Evolutionary conservation across 495 filamentous ascomycete genomes (phyloP), one percentile per base, ranked within the genome.

Genomic region (Talaromyces liani): DNA sequence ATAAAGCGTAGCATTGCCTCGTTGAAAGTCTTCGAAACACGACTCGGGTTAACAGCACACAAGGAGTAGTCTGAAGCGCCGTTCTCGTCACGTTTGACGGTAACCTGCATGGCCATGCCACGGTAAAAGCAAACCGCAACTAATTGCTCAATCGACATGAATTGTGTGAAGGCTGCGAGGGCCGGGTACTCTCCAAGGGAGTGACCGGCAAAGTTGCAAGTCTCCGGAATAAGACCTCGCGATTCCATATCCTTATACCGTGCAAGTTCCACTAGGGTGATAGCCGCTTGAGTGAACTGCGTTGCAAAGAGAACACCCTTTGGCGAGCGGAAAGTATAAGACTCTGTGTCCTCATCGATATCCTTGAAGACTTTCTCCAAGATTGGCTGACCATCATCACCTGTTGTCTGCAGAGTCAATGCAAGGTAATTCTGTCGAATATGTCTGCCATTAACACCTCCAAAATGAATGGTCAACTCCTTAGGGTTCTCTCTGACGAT

Each of bases 111-210:
- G 18, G 67, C 64, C 22, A 79, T 58, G 10, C 78, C 78, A 16
- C 78, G 73, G 56, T 78, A 79, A 62, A 80, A 80, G 6, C 71
- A 69, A n/a, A 79, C 22, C 53, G 67, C 60, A 0, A 72, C 58
- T 14, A 78, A 65, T 1, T 62, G 57, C 10, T 71, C 69, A 4
- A 74, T 56, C 0, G 72, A 69, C 22, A 77, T 65, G 22, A 73
- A 64, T 8, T 65, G 57, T 5, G 68, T 67, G 12, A 77, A 60
- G 0, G 73, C 67, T 4, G 68, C 66, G 8, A 80, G 65, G 2
- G 74, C 75, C 0, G 67, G 68, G 51, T 74, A 80, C 57, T 80
- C 77, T 2, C 77, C 77, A 1, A 80, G 68, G 0, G 77, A 80
- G 47, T 80, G 77, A 6, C 77, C 77, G 24, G 76, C 76, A 64